These are phyloP conservation scores for Paramarasmius palmivorus DNA, from an alignment of 1,284 basidiomycete genomes.

Conservation along the genomic window DNA sequence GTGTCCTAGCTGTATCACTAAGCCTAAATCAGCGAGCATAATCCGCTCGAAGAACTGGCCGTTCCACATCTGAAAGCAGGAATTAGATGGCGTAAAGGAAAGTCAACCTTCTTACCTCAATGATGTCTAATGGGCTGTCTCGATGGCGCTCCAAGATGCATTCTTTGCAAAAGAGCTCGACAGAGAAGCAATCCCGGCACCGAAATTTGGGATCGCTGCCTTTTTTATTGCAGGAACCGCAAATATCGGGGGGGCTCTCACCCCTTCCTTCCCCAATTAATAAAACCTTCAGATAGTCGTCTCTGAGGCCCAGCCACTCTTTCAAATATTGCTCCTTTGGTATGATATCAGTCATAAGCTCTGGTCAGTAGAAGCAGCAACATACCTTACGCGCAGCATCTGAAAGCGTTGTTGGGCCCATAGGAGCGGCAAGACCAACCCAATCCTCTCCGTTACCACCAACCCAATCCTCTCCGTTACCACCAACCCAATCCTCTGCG, in stretches of 20 bases:
- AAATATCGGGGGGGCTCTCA: not conserved
- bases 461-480: too few species aligned
- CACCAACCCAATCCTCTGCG: too few species aligned
- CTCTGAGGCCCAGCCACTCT: slow-evolving; percentile 9
- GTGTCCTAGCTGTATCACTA: slow-evolving; percentile 18
- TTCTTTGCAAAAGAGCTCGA: slow-evolving; percentile 10
- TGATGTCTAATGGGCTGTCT: slow-evolving; percentile 16
- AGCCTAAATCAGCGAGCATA: slow-evolving; percentile 8
- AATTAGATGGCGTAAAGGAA: not conserved
- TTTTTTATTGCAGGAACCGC: slow-evolving; percentile 1
- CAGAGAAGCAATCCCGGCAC: slow-evolving; percentile 15
- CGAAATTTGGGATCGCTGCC: not conserved
- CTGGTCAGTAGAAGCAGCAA: too few species aligned
- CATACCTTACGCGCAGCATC: too few species aligned
- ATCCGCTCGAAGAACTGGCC: slow-evolving; percentile 8
- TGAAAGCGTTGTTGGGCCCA: too few species aligned
- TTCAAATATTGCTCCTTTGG: slow-evolving; percentile 13
- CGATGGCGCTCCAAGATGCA: slow-evolving; percentile 17
- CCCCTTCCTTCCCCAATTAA: slow-evolving; percentile 15
- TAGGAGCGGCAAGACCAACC: too few species aligned
- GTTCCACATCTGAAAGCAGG: slow-evolving; percentile 13
- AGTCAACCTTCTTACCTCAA: slow-evolving; percentile 19
- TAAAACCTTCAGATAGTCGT: slow-evolving; percentile 14
- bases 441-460: too few species aligned
- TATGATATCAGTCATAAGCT: not conserved